Base-by-base conservation (phyloP, 1,284 basidiomycete genomes). In the Ganoderma multipileum region DNA sequence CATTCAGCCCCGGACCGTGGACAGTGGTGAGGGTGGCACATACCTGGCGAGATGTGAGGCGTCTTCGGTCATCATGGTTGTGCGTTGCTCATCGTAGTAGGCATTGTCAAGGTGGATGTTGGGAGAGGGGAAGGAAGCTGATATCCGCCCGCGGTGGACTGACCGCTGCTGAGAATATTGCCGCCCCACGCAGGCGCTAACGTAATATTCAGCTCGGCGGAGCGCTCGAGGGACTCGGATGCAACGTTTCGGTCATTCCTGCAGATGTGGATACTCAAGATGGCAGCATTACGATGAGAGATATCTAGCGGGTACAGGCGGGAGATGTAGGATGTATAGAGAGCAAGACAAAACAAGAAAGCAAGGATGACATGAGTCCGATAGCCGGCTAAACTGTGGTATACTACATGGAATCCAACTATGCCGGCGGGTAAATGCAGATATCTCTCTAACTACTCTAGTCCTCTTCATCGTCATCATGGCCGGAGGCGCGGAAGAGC, bases 401-500 rank as follows among this genome's bases (percentile, higher is more conserved):
- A 58, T 65, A 47, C n/a, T 47, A 65, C 58, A 60, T 26, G 36
- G 62, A 57, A 64, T 36, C 58, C 65, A 47, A 60, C 28, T 58
- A 44, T 36, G 14, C 33, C 18, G 33, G 47, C 20, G 18, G 16
- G 33, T 57, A 52, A 39, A 68, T 61, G 38, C 28, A 47, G 55
- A 58, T 57, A 38, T 47, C 33, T 20, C 52, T 9, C 47, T 18
- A 60, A 26, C 42, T 26, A 7, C 30, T 38, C 33, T 54, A 68
- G 28, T 71, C 68, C 8, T 73, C 69, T 20, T 88, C 86, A 26
- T 90, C 89, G 36, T 90, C 86, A 63, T 87, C 83, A 16, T 81
- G 81, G 9, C 83, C 83, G 60, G 87, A 86, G 55, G 85, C 83
- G 64, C 84, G 83, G 85, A 95, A 95, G 41, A 95, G 82, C 0